Evolutionary conservation across 306 rosid species (phyloP), one percentile per base, ranked within the genome.

Genomic region (Dryas octopetala): DNA sequence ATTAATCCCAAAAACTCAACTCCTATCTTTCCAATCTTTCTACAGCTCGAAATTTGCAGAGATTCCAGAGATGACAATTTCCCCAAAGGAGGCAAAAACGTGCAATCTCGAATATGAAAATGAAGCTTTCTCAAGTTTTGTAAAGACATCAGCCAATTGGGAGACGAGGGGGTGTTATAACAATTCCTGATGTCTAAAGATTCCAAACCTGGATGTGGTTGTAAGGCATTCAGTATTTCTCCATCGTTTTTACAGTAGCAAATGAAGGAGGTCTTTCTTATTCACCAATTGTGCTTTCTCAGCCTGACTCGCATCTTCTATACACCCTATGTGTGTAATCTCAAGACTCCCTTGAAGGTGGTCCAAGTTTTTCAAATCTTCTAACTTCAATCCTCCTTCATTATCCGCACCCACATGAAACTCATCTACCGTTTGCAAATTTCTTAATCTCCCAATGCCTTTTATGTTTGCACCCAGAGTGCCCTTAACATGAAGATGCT

Each of bases 161-260:
- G 77, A 28, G 70, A 60, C 10, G 61, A 2, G 50, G 49, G 32
- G 1, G 1, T 13, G n/a, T 60, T 60, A 8, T 0, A 0, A 55
- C 61, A 74, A 7, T 1, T 4, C 2, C 3, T 0, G 26, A 74
- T 61, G 3, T 7, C 32, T 46, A 74, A 62, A 14, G 28, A 46
- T 19, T 48, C 26, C 77, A 73, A 48, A 19, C 61, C 45, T 47
- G 68, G 77, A 45, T 41, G 63, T n/a, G 77, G 77, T 46, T 73
- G 44, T 19, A 73, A 59, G 4, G 77, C 58, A 13, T 73, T 59
- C 0, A 73, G 77, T 45, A 73, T 59, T 6, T 59, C 65, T 3
- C 28, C 15, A 17, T 73, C 19, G 23, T 23, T 59, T 32, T 4
- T n/a, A 15, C 6, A 62, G 52, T 17, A 0, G 15, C 51, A 71